Evolutionary conservation across 1,139 yeast species (phyloP), one percentile per base, ranked within the genome.

Genomic region (Casaregolazyma lundiana): DNA sequence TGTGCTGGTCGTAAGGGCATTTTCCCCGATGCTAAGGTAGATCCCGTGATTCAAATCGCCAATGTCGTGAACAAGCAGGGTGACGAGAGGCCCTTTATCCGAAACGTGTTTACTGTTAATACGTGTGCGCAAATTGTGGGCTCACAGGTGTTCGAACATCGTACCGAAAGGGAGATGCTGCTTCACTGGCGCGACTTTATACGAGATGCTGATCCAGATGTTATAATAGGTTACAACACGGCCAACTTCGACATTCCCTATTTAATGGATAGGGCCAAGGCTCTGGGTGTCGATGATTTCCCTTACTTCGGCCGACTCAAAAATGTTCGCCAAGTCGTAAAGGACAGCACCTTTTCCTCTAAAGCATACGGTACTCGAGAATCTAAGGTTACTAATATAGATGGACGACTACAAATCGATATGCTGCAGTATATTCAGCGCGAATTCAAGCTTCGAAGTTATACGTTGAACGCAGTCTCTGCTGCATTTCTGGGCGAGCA

Each of bases 1-100:
- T 94, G 99, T 76, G 95, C 98, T 5, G 98, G 98, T 43, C 79
- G 99, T 66, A 86, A 88, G 54, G 98, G 98, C 45, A 77, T 92
- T 16, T 94, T 94, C 65, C 98, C 99, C 0, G 98, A 94, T 63
- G 85, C 99, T 1, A 84, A 86, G 51, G 77, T 80, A 43, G 99
- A 94, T 67, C 85, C 96, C 0, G 96, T 94, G 6, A 94, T 94
- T 61, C 98, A 94, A 66, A 92, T 94, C 54, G 98, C 98, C 3
- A 92, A 89, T 60, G 96, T 90, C 19, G 95, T 92, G 2, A 84
- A 85, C 61, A 73, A 76, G 47, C 84, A 84, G 49, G 98, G 97
- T 44, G 90, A 84, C 36, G 52, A 70, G 11, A 76, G 79, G 48
- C 98, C 98, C 1, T 94, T 94, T 64, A 82, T 92, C 4, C 78